Percentiles rank a stretch among this genome's conserved stretches.
Evolutionary conservation across 768 basidiomycete genomes (phyloP).

Genomic region (Symmetrospora coprosmae): DNA sequence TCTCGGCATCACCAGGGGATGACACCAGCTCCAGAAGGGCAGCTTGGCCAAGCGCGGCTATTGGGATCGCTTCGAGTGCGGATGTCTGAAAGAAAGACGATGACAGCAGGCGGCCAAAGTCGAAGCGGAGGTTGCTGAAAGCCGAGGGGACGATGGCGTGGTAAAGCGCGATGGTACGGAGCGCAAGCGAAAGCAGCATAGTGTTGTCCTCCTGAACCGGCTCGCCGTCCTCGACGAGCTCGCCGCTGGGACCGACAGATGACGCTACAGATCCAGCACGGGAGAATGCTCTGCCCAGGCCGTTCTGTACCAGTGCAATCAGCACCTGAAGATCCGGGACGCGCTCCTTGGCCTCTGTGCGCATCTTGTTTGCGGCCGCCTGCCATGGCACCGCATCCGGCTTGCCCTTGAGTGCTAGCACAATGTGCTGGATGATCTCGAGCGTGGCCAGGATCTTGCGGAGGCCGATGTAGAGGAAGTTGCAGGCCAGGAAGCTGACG

Average conservation of each 20-base stretch:
- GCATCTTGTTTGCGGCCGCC: background rate
- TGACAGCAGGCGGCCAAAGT: constrained; percentile 56
- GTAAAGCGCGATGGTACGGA: constrained; percentile 69
- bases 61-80: constrained; percentile 45
- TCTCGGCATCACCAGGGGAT: constrained; percentile 50
- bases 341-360: constrained; percentile 36
- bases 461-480: constrained; percentile 8
- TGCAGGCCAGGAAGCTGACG: constrained; percentile 8
- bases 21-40: constrained; percentile 61
- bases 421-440: background rate
- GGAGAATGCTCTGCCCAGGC: constrained; percentile 28
- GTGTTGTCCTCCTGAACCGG: constrained; percentile 23
- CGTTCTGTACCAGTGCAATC: constrained; percentile 60
- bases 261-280: constrained; percentile 32
- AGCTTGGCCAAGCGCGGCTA: constrained; percentile 65
- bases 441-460: background rate
- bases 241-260: constrained; percentile 27
- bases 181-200: constrained; percentile 63
- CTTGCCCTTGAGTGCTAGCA: background rate
- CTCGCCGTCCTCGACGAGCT: constrained; percentile 41
- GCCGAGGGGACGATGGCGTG: constrained; percentile 58
- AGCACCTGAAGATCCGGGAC: constrained; percentile 78
- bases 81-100: constrained; percentile 36
- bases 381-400: background rate
- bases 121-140: constrained; percentile 65